Base-by-base conservation (phyloP, 225 moss, liverwort and hornwort genomes). In the Polytrichum formosum region DNA sequence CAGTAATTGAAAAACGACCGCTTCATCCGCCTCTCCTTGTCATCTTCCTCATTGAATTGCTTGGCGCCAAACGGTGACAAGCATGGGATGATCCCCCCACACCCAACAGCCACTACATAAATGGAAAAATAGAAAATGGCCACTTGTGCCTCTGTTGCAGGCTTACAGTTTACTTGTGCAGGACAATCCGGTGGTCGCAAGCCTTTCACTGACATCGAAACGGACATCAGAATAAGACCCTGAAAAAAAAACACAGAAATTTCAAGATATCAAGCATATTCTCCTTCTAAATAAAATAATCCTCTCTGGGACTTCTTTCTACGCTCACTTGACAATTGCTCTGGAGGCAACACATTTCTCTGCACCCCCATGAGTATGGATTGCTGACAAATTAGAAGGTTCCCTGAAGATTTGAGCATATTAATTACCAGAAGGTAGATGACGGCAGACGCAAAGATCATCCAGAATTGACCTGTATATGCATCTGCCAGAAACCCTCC, bases 1-100 rank as follows among this genome's bases (percentile, higher is more conserved):
- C 75, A 82, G 63, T 82, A 78, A 35, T 82, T 78, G 65, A 75
- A 82, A 25, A 65, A 82, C 18, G 75, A 82, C 62, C 75, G 75
- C 74, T 82, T 82, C 78, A 75, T 75, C 55, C 0, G 64, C 68
- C 62, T 75, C 68, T 78, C 82, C 2, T 28, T 56, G 25, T 78
- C 68, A 53, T 82, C 75, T 0, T 82, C 75, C 65, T 82, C 78
- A 26, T 78, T 75, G 60, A 78, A 78, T 61, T 82, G 75, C 55
- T 75, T 69, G 25, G 74, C 82, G 1, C 78, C 78, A 26, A 82
- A 82, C 19, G 78, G 65, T 5, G 82, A 75, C 26, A 82, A 31
- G n/a, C 74, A 78, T 0, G 82, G 78, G 4, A 59, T 59, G 13
- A 75, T 55, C 28, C 82, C 82, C n/a, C 82, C 78, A 2, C 74